A percentile compares a stretch with the other conserved stretches of the same genome.
Evolutionary conservation across 2,329 filamentous ascomycete genomes (phyloP).

Genomic region (Dothideomycetes sp.): DNA sequence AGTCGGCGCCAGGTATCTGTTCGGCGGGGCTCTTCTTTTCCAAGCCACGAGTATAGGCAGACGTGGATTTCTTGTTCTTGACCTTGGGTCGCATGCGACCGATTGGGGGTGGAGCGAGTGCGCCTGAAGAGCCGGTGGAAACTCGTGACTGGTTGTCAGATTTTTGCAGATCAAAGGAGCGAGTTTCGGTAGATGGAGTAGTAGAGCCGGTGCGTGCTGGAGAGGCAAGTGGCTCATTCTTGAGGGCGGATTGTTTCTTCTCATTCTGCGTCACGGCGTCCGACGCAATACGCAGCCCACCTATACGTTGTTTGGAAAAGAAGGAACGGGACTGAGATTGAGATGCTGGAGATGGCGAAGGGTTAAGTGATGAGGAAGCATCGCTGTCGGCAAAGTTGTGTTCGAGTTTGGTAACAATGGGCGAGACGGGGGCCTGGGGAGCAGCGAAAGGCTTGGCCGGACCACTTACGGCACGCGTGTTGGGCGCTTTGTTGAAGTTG

Average conservation of each 20-base stretch:
- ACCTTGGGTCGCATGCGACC: slow-evolving; percentile 22
- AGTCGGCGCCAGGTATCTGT: slow-evolving; percentile 79
- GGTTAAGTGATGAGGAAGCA: slow-evolving; percentile 38
- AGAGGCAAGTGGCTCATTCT: slow-evolving; percentile 46
- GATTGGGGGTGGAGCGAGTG: slow-evolving; percentile 22
- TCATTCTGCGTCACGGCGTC: slow-evolving; percentile 54
- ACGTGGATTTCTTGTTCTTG: slow-evolving; percentile 79
- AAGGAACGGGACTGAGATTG: slow-evolving; percentile 26
- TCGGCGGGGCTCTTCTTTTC: slow-evolving; percentile 72
- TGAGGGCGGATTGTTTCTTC: slow-evolving; percentile 38
- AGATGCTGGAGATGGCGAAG: slow-evolving; percentile 35
- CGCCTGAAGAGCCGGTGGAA: slow-evolving; percentile 34
- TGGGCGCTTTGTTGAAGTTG: slow-evolving; percentile 38
- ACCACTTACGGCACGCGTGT: slow-evolving; percentile 33
- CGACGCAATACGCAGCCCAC: slow-evolving; percentile 76
- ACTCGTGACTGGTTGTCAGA: slow-evolving; percentile 32
- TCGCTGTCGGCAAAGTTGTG: slow-evolving; percentile 38
- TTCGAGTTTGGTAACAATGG: slow-evolving; percentile 49
- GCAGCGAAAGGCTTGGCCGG: slow-evolving; percentile 35
- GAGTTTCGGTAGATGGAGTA: slow-evolving; percentile 49
- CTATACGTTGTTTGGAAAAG: slow-evolving; percentile 40
- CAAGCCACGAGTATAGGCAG: slow-evolving; percentile 81
- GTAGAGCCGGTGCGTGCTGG: slow-evolving; percentile 69
- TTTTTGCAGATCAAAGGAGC: slow-evolving; percentile 27
- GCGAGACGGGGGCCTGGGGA: slow-evolving; percentile 35